Base-by-base conservation (phyloP, 768 basidiomycete genomes). In the Serendipita sp. region DNA sequence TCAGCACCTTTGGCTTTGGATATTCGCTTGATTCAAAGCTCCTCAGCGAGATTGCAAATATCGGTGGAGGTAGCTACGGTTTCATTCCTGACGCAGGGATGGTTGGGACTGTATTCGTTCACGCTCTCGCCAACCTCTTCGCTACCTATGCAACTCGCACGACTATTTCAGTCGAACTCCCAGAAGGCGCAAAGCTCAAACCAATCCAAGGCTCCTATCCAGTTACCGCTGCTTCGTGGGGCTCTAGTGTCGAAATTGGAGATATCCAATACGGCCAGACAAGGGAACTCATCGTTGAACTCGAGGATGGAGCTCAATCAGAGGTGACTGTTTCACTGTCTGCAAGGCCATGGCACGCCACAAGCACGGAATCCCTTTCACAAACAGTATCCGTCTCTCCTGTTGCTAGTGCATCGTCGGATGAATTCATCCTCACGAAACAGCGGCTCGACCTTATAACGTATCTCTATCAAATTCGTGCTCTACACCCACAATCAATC, bases 1-100 rank as follows among this genome's bases (percentile, higher is more conserved):
- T 68, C 48, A 66, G 64, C 58, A 68, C 66, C 27, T 68, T 68
- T 18, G 67, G 67, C n/a, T 68, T 68, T 37, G 67, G 67, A 18
- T 68, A 68, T 44, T 23, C 45, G 3, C 66, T 68, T 15, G 63
- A 68, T 64, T 68, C 67, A 1, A 52, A 64, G 45, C 63, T 68
- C 4, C 67, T 68, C 34, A 23, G 31, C 36, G 33, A 66, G 3
- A 52, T 68, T 23, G 64, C 67, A 2, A 58, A 46, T 15, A 40
- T 66, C 5, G 67, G 67, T 2, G 64, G 53, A 15, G 64, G 64
- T 4, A 58, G 13, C 16, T 64, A 64, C 27, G 64, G 34, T 1
- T 64, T 64, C 43, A 68, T 68, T 31, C 60, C 67, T 18, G 67
- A 68, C 33, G 48, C 64, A 34, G 67, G 67, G 3, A 66, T 68